Percentiles rank a stretch among this genome's conserved stretches.
These are phyloP conservation scores for Forsythia viridissima DNA, from an alignment of 257 asterid species.

Conservation along the genomic window DNA sequence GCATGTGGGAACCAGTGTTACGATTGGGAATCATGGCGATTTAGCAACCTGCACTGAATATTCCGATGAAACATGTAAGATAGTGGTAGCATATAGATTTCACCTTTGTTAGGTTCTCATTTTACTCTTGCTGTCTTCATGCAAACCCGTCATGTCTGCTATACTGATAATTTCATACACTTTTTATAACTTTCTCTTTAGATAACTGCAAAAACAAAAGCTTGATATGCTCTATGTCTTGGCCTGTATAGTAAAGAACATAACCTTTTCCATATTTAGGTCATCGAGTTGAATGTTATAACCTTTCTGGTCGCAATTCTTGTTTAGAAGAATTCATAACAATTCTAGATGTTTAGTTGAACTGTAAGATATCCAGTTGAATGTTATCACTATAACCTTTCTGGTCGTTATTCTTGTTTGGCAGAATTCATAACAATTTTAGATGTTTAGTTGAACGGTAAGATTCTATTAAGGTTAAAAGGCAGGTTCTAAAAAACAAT, in stretches of 20 bases:
- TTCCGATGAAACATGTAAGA: slow-evolving; percentile 72
- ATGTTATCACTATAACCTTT: slow-evolving; percentile 8
- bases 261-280: neutral
- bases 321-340: neutral
- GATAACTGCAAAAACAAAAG: neutral
- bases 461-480: neutral
- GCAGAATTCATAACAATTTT: neutral
- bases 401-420: neutral
- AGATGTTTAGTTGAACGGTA: neutral
- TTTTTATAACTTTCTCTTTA: neutral
- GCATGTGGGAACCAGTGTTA: slow-evolving; percentile 49
- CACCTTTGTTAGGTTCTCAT: neutral
- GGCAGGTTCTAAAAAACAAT: neutral
- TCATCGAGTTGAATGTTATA: neutral
- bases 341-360: neutral
- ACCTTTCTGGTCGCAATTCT: slow-evolving; percentile 4
- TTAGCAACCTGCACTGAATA: slow-evolving; percentile 76
- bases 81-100: slow-evolving; percentile 15
- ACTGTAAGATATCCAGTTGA: neutral
- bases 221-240: slow-evolving; percentile 1
- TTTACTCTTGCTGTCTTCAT: slow-evolving; percentile 11
- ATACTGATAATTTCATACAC: neutral
- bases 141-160: neutral
- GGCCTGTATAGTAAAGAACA: slow-evolving; percentile 2
- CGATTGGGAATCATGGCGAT: slow-evolving; percentile 72